Evolutionary conservation across 2,329 filamentous ascomycete genomes (phyloP).

Genomic region (Trichoderma breve): DNA sequence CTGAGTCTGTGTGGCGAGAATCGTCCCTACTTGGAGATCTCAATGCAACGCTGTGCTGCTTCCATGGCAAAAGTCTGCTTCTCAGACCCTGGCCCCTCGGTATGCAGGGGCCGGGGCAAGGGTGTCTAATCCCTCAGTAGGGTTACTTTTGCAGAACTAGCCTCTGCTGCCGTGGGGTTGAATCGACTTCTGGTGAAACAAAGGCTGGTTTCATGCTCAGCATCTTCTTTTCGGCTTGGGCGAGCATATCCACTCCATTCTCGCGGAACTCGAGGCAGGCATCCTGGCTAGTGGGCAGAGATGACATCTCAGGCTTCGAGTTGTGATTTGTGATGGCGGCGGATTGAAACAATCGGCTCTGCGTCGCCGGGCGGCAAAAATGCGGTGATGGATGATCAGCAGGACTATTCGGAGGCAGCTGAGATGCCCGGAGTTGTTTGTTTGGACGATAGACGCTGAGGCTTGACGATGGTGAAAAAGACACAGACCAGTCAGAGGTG

Average conservation of each 20-base stretch:
- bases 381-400: neutral
- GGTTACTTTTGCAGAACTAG: slow-evolving; percentile 11
- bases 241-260: neutral
- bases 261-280: neutral
- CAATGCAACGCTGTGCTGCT: neutral
- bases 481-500: neutral
- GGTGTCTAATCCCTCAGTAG: slow-evolving; percentile 14
- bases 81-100: slow-evolving; percentile 4
- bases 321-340: neutral
- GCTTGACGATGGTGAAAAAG: neutral
- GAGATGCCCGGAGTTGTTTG: neutral
- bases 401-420: neutral
- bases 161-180: slow-evolving; percentile 10
- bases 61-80: neutral
- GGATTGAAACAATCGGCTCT: neutral
- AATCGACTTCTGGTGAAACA: slow-evolving; percentile 21
- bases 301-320: neutral
- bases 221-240: slow-evolving; percentile 2
- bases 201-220: slow-evolving; percentile 21
- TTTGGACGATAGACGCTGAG: neutral
- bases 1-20: slow-evolving; percentile 9
- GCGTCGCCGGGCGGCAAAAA: slow-evolving; percentile 5
- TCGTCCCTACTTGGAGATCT: slow-evolving; percentile 11
- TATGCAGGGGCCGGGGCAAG: slow-evolving; percentile 15
- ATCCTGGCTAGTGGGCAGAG: neutral